Percentiles rank a stretch among this genome's conserved stretches.
phyloP scores from a whole-genome alignment of 2,329 filamentous ascomycete species.

The Xylaria sp. region DNA sequence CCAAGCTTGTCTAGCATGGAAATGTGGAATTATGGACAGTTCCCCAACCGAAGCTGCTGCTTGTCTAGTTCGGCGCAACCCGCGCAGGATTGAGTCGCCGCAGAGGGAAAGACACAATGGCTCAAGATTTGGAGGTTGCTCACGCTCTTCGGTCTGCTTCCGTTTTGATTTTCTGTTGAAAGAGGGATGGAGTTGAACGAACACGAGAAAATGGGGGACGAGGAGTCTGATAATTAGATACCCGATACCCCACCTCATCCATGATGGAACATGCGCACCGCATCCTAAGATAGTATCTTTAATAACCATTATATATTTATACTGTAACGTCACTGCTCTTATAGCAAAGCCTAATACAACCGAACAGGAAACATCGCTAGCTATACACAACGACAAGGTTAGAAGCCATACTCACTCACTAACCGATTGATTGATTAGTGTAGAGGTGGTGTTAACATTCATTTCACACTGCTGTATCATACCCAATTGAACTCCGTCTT shows the following conservation, averaged over 20 bases:
- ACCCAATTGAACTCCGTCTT: slow-evolving; percentile 31
- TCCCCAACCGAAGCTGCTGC: background rate
- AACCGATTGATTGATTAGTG: background rate
- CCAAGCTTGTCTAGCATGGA: background rate
- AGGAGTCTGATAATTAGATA: slow-evolving; percentile 28
- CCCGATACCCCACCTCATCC: slow-evolving; percentile 32
- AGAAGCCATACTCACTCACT: background rate
- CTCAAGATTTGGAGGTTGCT: background rate
- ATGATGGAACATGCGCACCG: slow-evolving; percentile 16
- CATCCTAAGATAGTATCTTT: slow-evolving; percentile 18
- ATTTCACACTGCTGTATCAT: slow-evolving; percentile 29
- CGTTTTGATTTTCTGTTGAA: slow-evolving; percentile 3
- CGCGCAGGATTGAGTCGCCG: background rate
- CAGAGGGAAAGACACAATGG: background rate
- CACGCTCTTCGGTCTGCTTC: background rate
- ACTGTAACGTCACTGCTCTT: slow-evolving; percentile 3
- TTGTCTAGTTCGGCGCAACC: background rate
- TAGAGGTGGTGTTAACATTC: slow-evolving; percentile 13
- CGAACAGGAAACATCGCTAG: background rate
- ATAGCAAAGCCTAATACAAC: background rate
- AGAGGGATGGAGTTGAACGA: background rate
- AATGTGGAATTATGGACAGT: background rate
- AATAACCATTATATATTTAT: slow-evolving; percentile 29
- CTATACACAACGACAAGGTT: background rate
- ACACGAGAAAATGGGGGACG: background rate